Base-by-base conservation (phyloP, 495 filamentous ascomycete species). In the Durotheca rogersii region DNA sequence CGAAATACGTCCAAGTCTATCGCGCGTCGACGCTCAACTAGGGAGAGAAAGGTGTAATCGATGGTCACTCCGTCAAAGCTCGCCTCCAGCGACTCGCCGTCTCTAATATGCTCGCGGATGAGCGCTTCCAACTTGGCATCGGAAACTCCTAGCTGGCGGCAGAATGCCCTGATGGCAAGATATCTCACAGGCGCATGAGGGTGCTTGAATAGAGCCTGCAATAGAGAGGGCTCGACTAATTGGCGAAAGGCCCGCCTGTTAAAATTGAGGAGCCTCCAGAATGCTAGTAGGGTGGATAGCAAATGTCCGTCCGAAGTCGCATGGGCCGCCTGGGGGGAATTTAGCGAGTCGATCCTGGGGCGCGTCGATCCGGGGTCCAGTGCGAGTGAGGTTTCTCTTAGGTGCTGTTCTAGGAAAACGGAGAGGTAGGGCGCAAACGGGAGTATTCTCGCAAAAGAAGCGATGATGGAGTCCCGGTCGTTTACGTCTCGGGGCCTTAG, bases 11-110 rank as follows among this genome's bases (percentile, higher is more conserved):
- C 53, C 25, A 77, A 56, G 29, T 76, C 60, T 35, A 69, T 60
- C 14, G 70, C 62, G 42, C 78, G 68, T 20, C 72, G 66, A 56
- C 89, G 83, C 66, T 95, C 90, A 76, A 90, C 87, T 34, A 96
- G 65, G 30, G 81, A 81, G 35, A 97, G 72, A 65, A 95, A 92
- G 19, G 82, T 79, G 71, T 92, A 97, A 65, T 96, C 90, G 32
- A 94, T 83, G 31, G 64, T 62, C 43, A 75, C 79, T 15, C 83
- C 89, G 65, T 99, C 94, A 79, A 87, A 88, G 15, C 78, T 67
- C 2, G 83, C 89, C 51, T 76, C 55, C 19, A 93, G 76, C 14
- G 78, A 60, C 35, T 64, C 72, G 33, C 81, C 80, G 36, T 74
- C 62, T 40, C 78, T 79, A 18, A 88, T 70, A 69, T 92, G 75